phyloP scores from a whole-genome alignment of 495 filamentous ascomycete species.

The Penicillium coffeae region DNA sequence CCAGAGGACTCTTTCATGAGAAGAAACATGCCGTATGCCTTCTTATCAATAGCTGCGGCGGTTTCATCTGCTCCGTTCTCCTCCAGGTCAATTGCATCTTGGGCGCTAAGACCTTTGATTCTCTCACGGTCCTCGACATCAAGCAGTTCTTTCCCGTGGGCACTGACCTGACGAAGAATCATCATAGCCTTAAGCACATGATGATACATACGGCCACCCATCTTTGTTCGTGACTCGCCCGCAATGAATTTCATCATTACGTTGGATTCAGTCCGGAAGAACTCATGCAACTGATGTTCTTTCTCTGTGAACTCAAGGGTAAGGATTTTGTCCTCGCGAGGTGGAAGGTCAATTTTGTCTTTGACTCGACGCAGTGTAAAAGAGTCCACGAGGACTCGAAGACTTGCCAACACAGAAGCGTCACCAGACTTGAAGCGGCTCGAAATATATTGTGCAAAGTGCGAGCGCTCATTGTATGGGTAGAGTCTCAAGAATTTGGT shows the following conservation, averaged over 20 bases:
- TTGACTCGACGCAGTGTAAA: conserved; percentile 91
- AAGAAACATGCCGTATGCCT: conserved; percentile 77
- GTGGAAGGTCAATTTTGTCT: conserved; percentile 79
- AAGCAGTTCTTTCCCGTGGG: conserved; percentile 85
- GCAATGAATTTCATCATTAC: conserved; percentile 57
- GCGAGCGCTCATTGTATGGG: conserved; percentile 76
- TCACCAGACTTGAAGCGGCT: conserved; percentile 74
- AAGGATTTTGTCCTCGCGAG: conserved; percentile 67
- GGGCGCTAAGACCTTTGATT: conserved; percentile 70
- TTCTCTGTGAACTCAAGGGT: conserved; percentile 53
- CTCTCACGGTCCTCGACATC: conserved; percentile 74
- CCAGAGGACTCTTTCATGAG: conserved; percentile 73
- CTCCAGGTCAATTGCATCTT: conserved; percentile 82
- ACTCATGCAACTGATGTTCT: conserved; percentile 55
- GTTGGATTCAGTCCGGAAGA: conserved; percentile 59
- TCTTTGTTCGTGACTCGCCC: conserved; percentile 49
- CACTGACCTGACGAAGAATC: conserved; percentile 83
- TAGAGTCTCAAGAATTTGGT: conserved; percentile 82
- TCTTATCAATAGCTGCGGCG: conserved; percentile 52
- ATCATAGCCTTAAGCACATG: conserved; percentile 88
- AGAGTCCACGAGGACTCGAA: conserved; percentile 88
- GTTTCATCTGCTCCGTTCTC: conserved; percentile 63
- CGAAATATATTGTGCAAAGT: conserved; percentile 74
- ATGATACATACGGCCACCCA: conserved; percentile 80
- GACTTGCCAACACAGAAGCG: conserved; percentile 73